Conservation (phyloP, 176 grass and related monocot species). For the Musa schizocarpa region DNA sequence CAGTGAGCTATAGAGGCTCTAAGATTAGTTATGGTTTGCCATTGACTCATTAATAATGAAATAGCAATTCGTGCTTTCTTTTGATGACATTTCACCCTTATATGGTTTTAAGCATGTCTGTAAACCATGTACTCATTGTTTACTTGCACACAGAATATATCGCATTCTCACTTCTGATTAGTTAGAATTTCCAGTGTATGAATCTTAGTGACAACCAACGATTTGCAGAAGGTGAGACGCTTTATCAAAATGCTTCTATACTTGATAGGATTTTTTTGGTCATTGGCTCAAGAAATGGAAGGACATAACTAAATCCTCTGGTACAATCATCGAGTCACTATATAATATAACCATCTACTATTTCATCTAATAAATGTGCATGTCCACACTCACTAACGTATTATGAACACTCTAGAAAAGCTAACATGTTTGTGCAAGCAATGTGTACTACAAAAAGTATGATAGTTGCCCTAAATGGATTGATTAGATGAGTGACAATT, state of each 20-base stretch:
- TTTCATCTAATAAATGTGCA: neutral
- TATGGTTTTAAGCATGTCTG: neutral
- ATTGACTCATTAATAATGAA: neutral
- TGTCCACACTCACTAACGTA: neutral
- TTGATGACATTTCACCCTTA: neutral
- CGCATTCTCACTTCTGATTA: no score
- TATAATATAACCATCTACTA: no score
- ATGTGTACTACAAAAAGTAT: neutral
- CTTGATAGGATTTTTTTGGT: neutral
- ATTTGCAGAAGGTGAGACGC: no score
- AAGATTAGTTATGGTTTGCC: neutral
- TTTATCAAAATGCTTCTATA: neutral
- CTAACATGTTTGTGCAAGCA: constrained; percentile 3
- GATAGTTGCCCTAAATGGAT: neutral
- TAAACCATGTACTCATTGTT: neutral
- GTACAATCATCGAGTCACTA: neutral
- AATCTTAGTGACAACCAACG: no score
- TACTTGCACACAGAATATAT: no score
- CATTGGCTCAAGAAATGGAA: constrained; percentile 2
- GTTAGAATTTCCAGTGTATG: no score
- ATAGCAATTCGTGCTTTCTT: neutral
- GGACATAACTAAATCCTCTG: neutral
- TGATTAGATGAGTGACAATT: neutral
- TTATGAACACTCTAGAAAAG: neutral
- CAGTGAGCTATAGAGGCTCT: neutral